Conservation (phyloP, 2,329 filamentous ascomycete species). For the Aspergillus thermomutatus region DNA sequence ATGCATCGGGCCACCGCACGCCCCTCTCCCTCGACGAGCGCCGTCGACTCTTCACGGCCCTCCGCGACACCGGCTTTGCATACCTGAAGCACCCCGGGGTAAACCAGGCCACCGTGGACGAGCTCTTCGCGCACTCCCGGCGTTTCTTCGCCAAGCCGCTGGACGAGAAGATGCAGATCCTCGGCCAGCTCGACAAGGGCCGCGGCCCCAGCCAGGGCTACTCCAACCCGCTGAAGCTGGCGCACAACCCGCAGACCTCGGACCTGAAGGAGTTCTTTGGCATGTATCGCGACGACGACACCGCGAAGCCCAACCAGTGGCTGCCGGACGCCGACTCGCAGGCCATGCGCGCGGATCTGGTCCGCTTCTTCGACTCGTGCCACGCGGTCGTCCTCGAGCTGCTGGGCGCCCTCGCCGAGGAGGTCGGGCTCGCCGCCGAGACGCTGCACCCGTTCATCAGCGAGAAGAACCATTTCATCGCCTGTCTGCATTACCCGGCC, state of each 20-base stretch:
- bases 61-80: neutral
- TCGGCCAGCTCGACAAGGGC: neutral
- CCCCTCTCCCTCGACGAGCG: neutral
- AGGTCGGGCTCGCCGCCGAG: neutral
- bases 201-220: neutral
- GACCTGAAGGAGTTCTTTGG: conserved; percentile 1
- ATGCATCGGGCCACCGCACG: neutral
- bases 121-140: neutral
- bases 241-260: neutral
- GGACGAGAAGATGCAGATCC: neutral
- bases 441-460: neutral
- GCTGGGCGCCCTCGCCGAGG: neutral
- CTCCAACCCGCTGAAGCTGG: neutral
- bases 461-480: neutral
- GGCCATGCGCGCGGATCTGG: neutral
- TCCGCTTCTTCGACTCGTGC: neutral
- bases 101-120: neutral
- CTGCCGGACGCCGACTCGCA: neutral
- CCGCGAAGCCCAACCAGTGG: neutral
- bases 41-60: conserved; percentile 1
- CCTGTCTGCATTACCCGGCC: neutral
- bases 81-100: neutral
- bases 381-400: neutral
- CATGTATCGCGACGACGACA: conserved; percentile 1
- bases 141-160: conserved; percentile 1